Evolutionary conservation across 2,329 filamentous ascomycete genomes (phyloP).

Genomic region (Penicillium occitanis): DNA sequence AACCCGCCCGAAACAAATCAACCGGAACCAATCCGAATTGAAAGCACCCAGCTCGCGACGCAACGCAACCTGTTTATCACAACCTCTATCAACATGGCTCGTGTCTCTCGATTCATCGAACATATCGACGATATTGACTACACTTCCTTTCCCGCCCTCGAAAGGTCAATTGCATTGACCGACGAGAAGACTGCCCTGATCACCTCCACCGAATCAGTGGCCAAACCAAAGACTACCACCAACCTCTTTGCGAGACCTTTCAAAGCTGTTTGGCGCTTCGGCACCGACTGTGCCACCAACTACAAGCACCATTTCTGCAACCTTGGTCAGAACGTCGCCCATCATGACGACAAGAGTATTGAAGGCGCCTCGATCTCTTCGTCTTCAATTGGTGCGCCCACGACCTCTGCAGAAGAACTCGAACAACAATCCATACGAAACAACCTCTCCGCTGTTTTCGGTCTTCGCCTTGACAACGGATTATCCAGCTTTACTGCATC

Average conservation of each 20-base stretch:
- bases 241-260: not conserved
- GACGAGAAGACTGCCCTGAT: not conserved
- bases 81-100: conserved; percentile 16
- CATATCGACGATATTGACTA: not conserved
- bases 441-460: conserved; percentile 8
- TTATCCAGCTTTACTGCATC: not conserved
- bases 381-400: not conserved
- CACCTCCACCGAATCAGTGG: not conserved
- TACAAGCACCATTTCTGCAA: conserved; percentile 16
- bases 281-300: not conserved
- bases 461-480: conserved; percentile 1
- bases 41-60: conserved; percentile 2
- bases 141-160: not conserved
- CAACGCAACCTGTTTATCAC: not conserved
- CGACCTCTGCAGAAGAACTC: conserved; percentile 8
- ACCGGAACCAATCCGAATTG: not conserved
- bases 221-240: not conserved
- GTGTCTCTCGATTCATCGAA: conserved; percentile 15
- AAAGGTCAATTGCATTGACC: not conserved
- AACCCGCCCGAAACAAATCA: not conserved
- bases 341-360: not conserved
- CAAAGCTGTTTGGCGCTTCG: not conserved
- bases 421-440: conserved; percentile 1
- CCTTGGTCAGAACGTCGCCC: not conserved
- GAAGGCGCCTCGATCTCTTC: conserved; percentile 15